Evolutionary conservation across 2,329 filamentous ascomycete species (phyloP).

Genomic region (Colletotrichum coccodes): DNA sequence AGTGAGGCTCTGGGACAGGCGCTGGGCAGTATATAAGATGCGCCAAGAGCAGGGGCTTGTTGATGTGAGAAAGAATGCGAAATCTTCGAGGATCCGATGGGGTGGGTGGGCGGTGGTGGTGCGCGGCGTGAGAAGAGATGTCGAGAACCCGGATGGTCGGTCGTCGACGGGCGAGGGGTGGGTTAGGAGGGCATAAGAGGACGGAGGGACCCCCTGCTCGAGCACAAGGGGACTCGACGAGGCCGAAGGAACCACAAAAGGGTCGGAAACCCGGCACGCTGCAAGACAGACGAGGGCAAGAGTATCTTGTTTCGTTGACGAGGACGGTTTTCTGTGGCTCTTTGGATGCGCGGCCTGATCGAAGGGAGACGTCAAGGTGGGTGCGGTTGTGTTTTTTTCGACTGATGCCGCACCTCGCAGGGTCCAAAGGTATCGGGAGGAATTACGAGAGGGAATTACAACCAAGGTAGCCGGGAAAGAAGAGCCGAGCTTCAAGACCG

Average conservation of each 20-base stretch:
- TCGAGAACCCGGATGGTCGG: conserved; percentile 30
- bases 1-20: conserved; percentile 7
- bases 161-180: conserved; percentile 14
- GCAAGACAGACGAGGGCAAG: conserved; percentile 9
- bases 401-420: background rate
- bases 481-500: background rate
- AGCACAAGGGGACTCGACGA: conserved; percentile 19
- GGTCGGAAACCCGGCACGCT: conserved; percentile 20
- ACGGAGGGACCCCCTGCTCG: conserved; percentile 20
- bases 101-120: background rate
- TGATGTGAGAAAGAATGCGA: background rate
- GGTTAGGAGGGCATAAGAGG: conserved; percentile 22
- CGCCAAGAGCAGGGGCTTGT: conserved; percentile 3
- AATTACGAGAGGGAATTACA: background rate
- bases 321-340: conserved; percentile 5
- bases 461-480: background rate
- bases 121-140: background rate
- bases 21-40: conserved; percentile 25
- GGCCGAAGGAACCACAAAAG: conserved; percentile 23
- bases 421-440: background rate
- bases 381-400: background rate
- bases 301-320: conserved; percentile 16
- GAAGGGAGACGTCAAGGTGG: conserved; percentile 5
- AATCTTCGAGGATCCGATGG: background rate
- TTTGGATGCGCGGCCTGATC: background rate